Evolutionary conservation across 2,329 filamentous ascomycete species (phyloP).

Genomic region (Capronia epimyces): DNA sequence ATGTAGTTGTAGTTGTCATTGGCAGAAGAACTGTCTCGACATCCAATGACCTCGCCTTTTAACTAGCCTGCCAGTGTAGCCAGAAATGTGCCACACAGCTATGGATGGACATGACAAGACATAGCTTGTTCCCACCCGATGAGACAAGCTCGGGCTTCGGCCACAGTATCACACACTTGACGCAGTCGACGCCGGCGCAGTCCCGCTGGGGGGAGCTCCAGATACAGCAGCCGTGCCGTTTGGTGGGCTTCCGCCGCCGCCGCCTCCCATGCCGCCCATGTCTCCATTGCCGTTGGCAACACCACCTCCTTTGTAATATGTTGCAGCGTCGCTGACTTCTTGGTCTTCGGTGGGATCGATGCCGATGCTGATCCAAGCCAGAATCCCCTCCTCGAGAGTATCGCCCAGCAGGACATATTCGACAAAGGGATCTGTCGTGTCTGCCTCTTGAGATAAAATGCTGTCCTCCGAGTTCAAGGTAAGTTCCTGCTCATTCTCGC

Average conservation of each 20-base stretch:
- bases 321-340: slow-evolving; percentile 31
- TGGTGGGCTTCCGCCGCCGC: background rate
- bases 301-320: slow-evolving; percentile 35
- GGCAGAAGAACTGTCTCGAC: too few relatives aligned
- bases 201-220: background rate
- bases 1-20: too few relatives aligned
- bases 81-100: too few relatives aligned
- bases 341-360: slow-evolving; percentile 39
- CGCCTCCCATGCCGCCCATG: background rate
- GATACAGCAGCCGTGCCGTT: background rate
- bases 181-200: background rate
- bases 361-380: slow-evolving; percentile 52
- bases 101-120: too few relatives aligned
- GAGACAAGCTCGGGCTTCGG: too few relatives aligned
- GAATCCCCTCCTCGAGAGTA: slow-evolving; percentile 46
- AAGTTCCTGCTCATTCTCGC: slow-evolving; percentile 42
- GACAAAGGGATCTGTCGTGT: slow-evolving; percentile 53
- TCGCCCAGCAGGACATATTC: slow-evolving; percentile 56
- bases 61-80: too few relatives aligned
- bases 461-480: slow-evolving; percentile 50
- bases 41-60: too few relatives aligned
- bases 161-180: background rate
- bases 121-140: too few relatives aligned
- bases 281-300: slow-evolving; percentile 17
- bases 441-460: slow-evolving; percentile 47